These are phyloP conservation scores for Ganoderma lingzhi DNA, from an alignment of 1,284 basidiomycete species.

Conservation along the genomic window DNA sequence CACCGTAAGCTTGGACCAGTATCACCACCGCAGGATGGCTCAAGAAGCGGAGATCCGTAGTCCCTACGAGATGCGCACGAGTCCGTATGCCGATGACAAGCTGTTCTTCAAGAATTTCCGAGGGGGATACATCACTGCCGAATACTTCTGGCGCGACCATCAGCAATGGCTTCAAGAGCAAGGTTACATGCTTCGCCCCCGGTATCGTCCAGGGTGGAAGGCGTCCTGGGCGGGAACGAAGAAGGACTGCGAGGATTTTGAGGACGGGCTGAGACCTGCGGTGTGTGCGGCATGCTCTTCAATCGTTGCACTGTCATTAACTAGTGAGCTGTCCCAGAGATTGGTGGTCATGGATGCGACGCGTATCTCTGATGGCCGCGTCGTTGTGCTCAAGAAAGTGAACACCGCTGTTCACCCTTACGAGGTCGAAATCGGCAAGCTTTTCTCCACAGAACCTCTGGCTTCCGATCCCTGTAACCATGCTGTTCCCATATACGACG, in stretches of 20 bases:
- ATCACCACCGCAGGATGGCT: background rate
- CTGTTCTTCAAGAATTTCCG: background rate
- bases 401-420: background rate
- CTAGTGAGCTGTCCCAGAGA: background rate
- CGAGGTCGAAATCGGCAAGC: slow-evolving; percentile 30
- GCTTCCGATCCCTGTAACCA: slow-evolving; percentile 38
- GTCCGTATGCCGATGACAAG: background rate
- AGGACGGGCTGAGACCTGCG: slow-evolving; percentile 14
- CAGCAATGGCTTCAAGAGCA: slow-evolving; percentile 25
- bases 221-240: slow-evolving; percentile 24
- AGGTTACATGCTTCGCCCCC: slow-evolving; percentile 31
- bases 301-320: background rate
- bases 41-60: background rate
- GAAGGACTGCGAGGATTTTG: background rate
- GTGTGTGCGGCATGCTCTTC: background rate
- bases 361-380: slow-evolving; percentile 14
- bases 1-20: no score
- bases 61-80: background rate
- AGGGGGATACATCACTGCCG: background rate
- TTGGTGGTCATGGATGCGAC: slow-evolving; percentile 25
- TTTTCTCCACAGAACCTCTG: slow-evolving; percentile 18
- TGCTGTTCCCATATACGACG: slow-evolving; percentile 38
- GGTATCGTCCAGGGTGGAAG: slow-evolving; percentile 28
- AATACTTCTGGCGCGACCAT: slow-evolving; percentile 20
- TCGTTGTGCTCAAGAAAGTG: slow-evolving; percentile 24